phyloP scores from a whole-genome alignment of 2,329 filamentous ascomycete species.

The Claviceps pusilla region DNA sequence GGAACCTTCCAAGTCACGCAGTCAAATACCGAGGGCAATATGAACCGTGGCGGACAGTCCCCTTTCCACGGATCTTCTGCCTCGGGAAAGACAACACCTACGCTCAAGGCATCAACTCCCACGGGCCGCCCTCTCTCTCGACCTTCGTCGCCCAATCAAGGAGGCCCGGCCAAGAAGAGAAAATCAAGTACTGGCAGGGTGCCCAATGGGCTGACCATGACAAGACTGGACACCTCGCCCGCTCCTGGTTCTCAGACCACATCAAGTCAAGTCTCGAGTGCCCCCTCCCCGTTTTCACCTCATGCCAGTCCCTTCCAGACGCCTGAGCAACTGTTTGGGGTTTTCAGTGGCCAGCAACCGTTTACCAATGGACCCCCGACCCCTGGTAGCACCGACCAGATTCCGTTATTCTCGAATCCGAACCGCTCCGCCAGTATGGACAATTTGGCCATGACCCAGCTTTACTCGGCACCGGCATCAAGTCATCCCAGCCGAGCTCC shows the following conservation, averaged over 20 bases:
- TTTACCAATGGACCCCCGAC: slow-evolving; percentile 48
- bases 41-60: slow-evolving; percentile 35
- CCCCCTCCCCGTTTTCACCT: slow-evolving; percentile 40
- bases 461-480: slow-evolving; percentile 60
- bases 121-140: slow-evolving; percentile 41
- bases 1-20: slow-evolving; percentile 35
- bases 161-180: slow-evolving; percentile 63
- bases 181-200: slow-evolving; percentile 64
- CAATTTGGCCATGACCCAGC: slow-evolving; percentile 44
- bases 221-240: slow-evolving; percentile 51
- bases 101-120: slow-evolving; percentile 8
- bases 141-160: slow-evolving; percentile 54
- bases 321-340: slow-evolving; percentile 31
- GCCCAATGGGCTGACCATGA: slow-evolving; percentile 66
- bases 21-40: slow-evolving; percentile 45
- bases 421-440: slow-evolving; percentile 51
- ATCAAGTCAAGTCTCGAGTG: slow-evolving; percentile 22
- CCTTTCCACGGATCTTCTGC: slow-evolving; percentile 16
- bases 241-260: slow-evolving; percentile 23
- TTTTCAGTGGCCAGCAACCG: slow-evolving; percentile 22
- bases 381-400: slow-evolving; percentile 48
- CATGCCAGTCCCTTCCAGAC: slow-evolving; percentile 29
- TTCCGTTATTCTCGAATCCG: slow-evolving; percentile 39
- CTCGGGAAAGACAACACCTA: slow-evolving; percentile 20
- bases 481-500: slow-evolving; percentile 63